Conservation (phyloP, 495 filamentous ascomycete genomes). For the Sordaria brevicollis region DNA sequence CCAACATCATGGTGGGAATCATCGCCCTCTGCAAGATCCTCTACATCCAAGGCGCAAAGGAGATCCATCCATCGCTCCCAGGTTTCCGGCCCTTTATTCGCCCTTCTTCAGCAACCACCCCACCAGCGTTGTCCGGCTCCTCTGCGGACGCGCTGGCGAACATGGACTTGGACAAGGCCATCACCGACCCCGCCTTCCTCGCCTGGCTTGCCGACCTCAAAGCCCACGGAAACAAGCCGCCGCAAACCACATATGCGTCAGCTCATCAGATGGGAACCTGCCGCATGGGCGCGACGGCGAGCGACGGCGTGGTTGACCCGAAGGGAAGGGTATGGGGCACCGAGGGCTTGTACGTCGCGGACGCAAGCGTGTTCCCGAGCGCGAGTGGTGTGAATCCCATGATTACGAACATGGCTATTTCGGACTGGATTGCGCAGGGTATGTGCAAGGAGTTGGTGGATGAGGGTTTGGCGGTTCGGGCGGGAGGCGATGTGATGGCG, state of each 20-base stretch:
- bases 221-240: slow-evolving; percentile 38
- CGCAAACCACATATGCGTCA: slow-evolving; percentile 32
- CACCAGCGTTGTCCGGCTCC: neutral
- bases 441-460: slow-evolving; percentile 31
- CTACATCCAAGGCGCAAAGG: slow-evolving; percentile 64
- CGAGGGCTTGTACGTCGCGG: slow-evolving; percentile 63
- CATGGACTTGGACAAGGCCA: slow-evolving; percentile 32
- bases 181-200: slow-evolving; percentile 56
- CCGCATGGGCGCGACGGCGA: slow-evolving; percentile 56
- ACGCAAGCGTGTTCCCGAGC: slow-evolving; percentile 83
- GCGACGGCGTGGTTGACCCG: slow-evolving; percentile 63
- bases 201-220: slow-evolving; percentile 56
- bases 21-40: slow-evolving; percentile 62
- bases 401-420: slow-evolving; percentile 83
- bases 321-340: slow-evolving; percentile 69
- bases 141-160: slow-evolving; percentile 2
- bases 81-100: slow-evolving; percentile 61
- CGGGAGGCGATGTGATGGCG: neutral
- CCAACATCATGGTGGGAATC: slow-evolving; percentile 56
- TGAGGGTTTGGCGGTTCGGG: neutral
- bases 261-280: slow-evolving; percentile 94
- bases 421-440: slow-evolving; percentile 49
- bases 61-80: slow-evolving; percentile 55
- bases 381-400: slow-evolving; percentile 92
- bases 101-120: neutral